phyloP scores from a whole-genome alignment of 2,329 filamentous ascomycete genomes.

The Thyridium curvatum region DNA sequence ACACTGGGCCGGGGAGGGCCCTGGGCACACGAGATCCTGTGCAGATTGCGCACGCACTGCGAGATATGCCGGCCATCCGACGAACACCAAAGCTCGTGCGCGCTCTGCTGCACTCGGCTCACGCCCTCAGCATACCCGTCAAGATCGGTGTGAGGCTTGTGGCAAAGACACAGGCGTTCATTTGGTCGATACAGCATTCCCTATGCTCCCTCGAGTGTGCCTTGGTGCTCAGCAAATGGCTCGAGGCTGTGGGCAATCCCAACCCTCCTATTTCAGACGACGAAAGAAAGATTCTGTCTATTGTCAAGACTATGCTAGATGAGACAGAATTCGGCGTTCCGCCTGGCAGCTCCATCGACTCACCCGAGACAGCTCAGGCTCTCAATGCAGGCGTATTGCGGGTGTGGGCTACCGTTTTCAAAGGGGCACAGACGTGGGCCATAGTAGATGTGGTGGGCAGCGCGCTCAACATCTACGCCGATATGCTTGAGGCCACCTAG shows the following conservation, averaged over 20 bases:
- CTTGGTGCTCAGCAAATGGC: constrained; percentile 36
- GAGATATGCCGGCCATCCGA: constrained; percentile 29
- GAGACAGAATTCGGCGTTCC: constrained; percentile 10
- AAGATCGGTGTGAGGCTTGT: constrained; percentile 46
- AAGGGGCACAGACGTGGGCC: constrained; percentile 9
- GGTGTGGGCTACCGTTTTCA: constrained; percentile 11
- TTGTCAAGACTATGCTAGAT: constrained; percentile 9
- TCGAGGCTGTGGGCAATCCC: constrained; percentile 10
- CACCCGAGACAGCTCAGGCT: constrained; percentile 3
- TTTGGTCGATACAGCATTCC: constrained; percentile 50
- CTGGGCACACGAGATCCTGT: constrained; percentile 38
- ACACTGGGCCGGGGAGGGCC: constrained; percentile 36
- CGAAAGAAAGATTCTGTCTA: constrained; percentile 4
- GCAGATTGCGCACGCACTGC: constrained; percentile 36
- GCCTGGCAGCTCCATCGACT: not conserved
- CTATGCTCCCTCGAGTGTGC: constrained; percentile 48
- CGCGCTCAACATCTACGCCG: constrained; percentile 9
- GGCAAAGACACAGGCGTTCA: constrained; percentile 43
- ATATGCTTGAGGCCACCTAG: constrained; percentile 14
- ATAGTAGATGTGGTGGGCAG: constrained; percentile 10
- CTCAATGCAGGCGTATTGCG: constrained; percentile 8
- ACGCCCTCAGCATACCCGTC: constrained; percentile 47
- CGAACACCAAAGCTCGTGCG: constrained; percentile 39
- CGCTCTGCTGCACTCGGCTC: constrained; percentile 44
- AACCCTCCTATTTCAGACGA: constrained; percentile 1